Evolutionary conservation across 257 asterid genomes (phyloP), one percentile per base, ranked within the genome.

Genomic region (Apocynum venetum): DNA sequence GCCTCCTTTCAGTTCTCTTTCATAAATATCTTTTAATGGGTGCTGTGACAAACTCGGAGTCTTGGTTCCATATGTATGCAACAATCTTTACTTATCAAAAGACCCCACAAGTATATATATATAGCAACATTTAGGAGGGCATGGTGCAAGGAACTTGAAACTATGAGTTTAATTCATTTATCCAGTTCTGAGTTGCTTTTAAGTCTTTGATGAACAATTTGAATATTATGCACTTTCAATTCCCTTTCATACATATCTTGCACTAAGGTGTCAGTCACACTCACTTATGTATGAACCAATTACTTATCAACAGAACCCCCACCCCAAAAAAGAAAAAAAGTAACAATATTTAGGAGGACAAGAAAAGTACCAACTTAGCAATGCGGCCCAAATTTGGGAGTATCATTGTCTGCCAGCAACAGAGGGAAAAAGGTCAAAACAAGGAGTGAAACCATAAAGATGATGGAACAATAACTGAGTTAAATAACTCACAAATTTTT

Each of bases 311-410:
- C 52, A 38, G 8, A 25, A 20, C 64, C 35, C 6, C 0, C 11
- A 7, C 11, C 36, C 64, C 8, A 20, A 3, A 6, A 35, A n/a
- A 77, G 31, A 44, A 35, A 53, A 65, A 64, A 31, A n/a, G 20
- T 6, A 41, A 49, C 43, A 19, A 52, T 3, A 14, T n/a, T 49
- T 20, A 52, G 61, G 69, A 84, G 84, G 69, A 80, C 38, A 12
- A 72, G 78, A 81, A 76, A 61, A 72, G 85, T 93, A 95, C 99
- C 99, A 95, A 75, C 83, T 95, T 95, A 72, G 98, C 96, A 64
- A 95, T 91, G 78, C 94, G 97, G 77, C 97, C 93, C 89, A 95
- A 82, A 89, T 88, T 95, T 47, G 99, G 98, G 67, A 95, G 94
- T 83, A 93, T 84, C 97, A 91, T 90, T 78, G 97, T 90, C 99